phyloP scores from a whole-genome alignment of 2,329 filamentous ascomycete genomes.

The Alternaria viburni region DNA sequence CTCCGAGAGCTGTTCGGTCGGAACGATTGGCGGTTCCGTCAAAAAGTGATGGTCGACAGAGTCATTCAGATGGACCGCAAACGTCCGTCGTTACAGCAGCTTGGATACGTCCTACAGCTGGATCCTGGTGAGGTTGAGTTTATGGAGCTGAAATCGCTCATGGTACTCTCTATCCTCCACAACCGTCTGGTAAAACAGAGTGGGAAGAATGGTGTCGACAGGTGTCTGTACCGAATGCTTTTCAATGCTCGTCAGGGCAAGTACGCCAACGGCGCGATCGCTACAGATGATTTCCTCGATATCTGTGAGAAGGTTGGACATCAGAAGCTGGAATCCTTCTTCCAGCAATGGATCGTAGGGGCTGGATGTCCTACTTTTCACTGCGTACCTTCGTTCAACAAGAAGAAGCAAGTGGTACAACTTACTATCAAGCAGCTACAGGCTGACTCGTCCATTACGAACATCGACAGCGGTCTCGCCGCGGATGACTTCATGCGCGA shows the following conservation, averaged over 20 bases:
- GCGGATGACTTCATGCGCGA: conserved; percentile 82
- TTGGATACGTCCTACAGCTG: conserved; percentile 78
- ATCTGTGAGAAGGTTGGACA: conserved; percentile 89
- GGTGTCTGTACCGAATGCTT: conserved; percentile 85
- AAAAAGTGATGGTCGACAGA: conserved; percentile 82
- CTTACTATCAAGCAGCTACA: conserved; percentile 78
- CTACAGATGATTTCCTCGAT: conserved; percentile 77
- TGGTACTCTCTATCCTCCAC: conserved; percentile 93
- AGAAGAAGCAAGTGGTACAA: conserved; percentile 94
- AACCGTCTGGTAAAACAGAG: conserved; percentile 88
- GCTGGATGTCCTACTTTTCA: conserved; percentile 88
- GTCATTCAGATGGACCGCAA: conserved; percentile 82
- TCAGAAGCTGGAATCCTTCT: conserved; percentile 86
- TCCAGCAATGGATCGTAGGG: conserved; percentile 89
- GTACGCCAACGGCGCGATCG: conserved; percentile 71
- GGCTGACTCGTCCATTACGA: conserved; percentile 33
- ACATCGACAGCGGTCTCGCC: conserved; percentile 57
- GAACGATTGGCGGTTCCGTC: conserved; percentile 90
- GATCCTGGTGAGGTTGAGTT: conserved; percentile 90
- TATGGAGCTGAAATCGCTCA: conserved; percentile 84
- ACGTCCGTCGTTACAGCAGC: conserved; percentile 79
- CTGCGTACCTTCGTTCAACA: conserved; percentile 91
- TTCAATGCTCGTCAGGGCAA: conserved; percentile 85
- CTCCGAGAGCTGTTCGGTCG: conserved; percentile 90
- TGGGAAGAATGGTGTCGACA: conserved; percentile 80